phyloP scores from a whole-genome alignment of 2,329 filamentous ascomycete genomes.

The Fusarium sp. region DNA sequence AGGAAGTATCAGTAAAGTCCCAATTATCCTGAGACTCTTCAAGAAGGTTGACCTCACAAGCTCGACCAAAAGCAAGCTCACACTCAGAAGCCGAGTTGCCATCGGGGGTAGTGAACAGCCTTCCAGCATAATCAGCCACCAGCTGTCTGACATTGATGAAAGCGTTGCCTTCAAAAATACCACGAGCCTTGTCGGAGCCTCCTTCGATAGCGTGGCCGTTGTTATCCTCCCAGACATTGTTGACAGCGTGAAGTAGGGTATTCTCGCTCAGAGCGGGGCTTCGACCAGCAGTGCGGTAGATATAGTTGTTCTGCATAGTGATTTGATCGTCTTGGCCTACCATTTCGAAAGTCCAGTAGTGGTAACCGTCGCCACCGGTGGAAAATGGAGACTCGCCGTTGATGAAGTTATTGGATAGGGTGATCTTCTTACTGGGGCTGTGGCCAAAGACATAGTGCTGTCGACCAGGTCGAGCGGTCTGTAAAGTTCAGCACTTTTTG shows the following conservation, averaged over 20 bases:
- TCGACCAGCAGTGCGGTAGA: slow-evolving; percentile 44
- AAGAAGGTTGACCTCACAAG: neutral
- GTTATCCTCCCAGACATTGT: slow-evolving; percentile 19
- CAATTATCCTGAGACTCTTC: neutral
- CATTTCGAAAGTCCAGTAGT: slow-evolving; percentile 71
- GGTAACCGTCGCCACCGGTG: slow-evolving; percentile 67
- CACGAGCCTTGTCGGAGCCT: neutral
- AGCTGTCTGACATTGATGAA: slow-evolving; percentile 10
- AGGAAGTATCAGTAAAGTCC: slow-evolving; percentile 14
- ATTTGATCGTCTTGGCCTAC: slow-evolving; percentile 62
- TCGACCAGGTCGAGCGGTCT: neutral
- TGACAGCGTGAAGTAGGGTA: slow-evolving; percentile 13
- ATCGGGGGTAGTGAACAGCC: neutral
- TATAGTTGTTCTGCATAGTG: slow-evolving; percentile 70
- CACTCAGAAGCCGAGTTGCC: neutral
- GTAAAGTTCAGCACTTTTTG: neutral
- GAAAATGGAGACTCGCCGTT: slow-evolving; percentile 8
- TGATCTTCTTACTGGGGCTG: slow-evolving; percentile 4
- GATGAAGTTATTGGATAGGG: slow-evolving; percentile 12
- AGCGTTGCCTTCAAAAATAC: slow-evolving; percentile 1
- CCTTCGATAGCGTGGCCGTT: neutral
- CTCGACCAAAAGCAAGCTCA: slow-evolving; percentile 1
- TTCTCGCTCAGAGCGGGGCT: slow-evolving; percentile 5
- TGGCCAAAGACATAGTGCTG: slow-evolving; percentile 13
- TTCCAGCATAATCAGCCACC: neutral